Percentiles rank a stretch among this genome's conserved stretches.
Conservation (phyloP, 768 basidiomycete species). For the Holtermannia corniformis region DNA sequence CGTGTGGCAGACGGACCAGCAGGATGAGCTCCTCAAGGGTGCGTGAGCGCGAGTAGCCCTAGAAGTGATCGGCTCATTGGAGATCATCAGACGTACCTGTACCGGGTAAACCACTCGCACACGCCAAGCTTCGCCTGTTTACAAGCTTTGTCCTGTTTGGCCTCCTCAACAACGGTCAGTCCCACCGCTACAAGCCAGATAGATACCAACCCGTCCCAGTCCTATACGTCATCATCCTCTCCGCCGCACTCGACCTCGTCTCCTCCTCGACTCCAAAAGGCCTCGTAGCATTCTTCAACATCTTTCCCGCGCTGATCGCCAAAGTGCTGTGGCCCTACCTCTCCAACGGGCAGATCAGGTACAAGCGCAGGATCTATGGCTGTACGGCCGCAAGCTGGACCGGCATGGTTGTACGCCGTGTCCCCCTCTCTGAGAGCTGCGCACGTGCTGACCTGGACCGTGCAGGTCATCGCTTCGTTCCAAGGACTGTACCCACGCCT, state of each 20-base stretch:
- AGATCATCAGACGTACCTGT: too few relatives aligned
- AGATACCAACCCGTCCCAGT: constrained; percentile 46
- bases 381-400: constrained; percentile 65
- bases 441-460: background rate
- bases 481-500: constrained; percentile 59
- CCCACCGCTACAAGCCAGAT: background rate
- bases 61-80: background rate
- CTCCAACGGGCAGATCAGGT: constrained; percentile 74
- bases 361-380: constrained; percentile 60
- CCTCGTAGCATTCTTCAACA: constrained; percentile 90
- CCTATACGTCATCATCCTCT: constrained; percentile 90
- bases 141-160: constrained; percentile 78
- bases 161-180: constrained; percentile 76
- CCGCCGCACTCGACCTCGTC: constrained; percentile 88
- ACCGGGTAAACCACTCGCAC: background rate
- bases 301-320: constrained; percentile 72
- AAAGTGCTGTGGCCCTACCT: constrained; percentile 91
- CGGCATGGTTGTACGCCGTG: constrained; percentile 87
- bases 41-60: too few relatives aligned
- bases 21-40: background rate
- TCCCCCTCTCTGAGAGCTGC: constrained; percentile 11
- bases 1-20: too few relatives aligned
- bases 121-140: constrained; percentile 22
- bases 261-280: constrained; percentile 87
- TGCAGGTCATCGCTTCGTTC: constrained; percentile 67